Evolutionary conservation across 805 yeast genomes (phyloP).

Genomic region (Yarrowia osloensis): DNA sequence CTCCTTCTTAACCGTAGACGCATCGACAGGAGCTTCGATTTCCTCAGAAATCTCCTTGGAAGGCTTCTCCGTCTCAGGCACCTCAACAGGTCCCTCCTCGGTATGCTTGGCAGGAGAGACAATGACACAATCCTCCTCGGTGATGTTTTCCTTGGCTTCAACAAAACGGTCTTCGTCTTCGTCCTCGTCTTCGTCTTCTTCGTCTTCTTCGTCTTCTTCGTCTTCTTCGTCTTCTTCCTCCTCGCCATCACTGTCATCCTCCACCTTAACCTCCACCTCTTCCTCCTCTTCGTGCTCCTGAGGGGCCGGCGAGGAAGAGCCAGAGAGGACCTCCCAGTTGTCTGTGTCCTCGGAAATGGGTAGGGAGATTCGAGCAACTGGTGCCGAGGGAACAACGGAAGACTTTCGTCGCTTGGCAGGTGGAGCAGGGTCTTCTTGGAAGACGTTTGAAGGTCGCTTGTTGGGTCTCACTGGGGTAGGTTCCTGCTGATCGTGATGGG

Average conservation of each 20-base stretch:
- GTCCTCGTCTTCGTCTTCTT: neutral
- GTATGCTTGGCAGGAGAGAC: neutral
- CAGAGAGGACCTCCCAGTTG: slow-evolving; percentile 21
- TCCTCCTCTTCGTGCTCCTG: neutral
- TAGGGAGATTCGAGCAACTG: neutral
- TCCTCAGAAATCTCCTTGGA: too few relatives aligned
- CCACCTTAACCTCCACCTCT: neutral
- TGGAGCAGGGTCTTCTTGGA: neutral
- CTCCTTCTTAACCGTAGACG: too few relatives aligned
- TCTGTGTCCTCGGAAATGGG: neutral
- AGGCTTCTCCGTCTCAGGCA: too few relatives aligned
- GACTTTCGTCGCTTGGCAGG: slow-evolving; percentile 18
- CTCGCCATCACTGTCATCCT: neutral
- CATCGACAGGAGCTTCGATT: neutral
- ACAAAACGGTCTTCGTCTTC: slow-evolving; percentile 5
- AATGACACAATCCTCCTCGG: neutral
- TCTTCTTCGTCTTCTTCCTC: neutral
- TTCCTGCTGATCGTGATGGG: neutral
- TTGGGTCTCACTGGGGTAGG: neutral
- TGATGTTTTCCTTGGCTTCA: slow-evolving; percentile 12
- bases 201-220: neutral
- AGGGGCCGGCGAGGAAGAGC: neutral
- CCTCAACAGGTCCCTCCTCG: neutral
- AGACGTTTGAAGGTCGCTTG: neutral
- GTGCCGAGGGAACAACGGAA: neutral